These are phyloP conservation scores for Psidium friedrichsthalianum DNA, from an alignment of 345 rosid species.

Conservation along the genomic window DNA sequence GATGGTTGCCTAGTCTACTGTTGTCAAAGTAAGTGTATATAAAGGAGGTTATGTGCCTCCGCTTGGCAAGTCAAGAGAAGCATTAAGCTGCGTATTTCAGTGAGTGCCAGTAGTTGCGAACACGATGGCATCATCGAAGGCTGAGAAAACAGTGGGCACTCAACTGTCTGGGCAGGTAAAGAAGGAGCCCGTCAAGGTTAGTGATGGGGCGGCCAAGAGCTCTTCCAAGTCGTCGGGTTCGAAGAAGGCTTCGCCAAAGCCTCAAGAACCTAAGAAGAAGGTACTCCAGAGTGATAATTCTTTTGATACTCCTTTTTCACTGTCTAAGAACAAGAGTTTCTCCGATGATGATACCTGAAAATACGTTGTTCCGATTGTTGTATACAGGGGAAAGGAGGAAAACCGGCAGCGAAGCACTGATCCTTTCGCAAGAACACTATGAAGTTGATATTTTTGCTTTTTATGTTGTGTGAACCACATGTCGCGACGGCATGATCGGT, in stretches of 20 bases:
- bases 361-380: not conserved
- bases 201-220: constrained; percentile 9
- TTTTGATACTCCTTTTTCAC: not conserved
- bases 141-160: constrained; percentile 32
- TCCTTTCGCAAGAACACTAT: not conserved
- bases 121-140: constrained; percentile 41
- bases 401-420: constrained; percentile 3
- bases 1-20: not conserved
- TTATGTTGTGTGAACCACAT: not conserved
- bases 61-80: not conserved
- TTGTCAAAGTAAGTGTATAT: not conserved
- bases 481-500: not conserved
- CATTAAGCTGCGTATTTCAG: not conserved
- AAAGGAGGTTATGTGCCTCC: not conserved
- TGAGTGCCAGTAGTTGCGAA: not conserved
- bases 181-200: constrained; percentile 20
- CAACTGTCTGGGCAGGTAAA: constrained; percentile 21
- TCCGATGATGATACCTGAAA: not conserved
- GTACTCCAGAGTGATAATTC: not conserved
- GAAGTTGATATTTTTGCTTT: not conserved
- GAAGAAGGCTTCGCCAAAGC: constrained; percentile 34
- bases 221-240: constrained; percentile 23
- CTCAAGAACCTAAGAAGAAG: constrained; percentile 43
- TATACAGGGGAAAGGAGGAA: constrained; percentile 8
- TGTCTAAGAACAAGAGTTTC: not conserved